Base-by-base conservation (phyloP, 1,139 yeast species). In the Nakaseomyces uthaithaninus region DNA sequence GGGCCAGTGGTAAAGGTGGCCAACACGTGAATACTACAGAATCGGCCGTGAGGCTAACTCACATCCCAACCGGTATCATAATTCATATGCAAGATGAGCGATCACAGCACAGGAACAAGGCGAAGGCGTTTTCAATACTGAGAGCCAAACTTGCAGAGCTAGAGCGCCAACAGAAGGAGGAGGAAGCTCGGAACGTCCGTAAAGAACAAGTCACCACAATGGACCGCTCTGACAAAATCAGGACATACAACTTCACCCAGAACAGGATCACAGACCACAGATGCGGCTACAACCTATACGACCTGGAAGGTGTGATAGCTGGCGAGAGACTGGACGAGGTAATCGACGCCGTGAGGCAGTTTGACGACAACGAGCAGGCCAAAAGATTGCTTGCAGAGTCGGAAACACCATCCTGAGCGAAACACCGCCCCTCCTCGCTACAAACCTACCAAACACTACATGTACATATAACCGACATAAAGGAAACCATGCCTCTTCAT, bases 11-110 rank as follows among this genome's bases (percentile, higher is more conserved):
- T 3, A 83, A 94, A 49, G 99, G 99, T 42, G 99, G 99, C 0
- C 99, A 91, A 64, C 98, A 93, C 59, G 99, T 91, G 37, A 91
- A 93, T 58, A 91, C 96, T 15, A 91, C 98, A 0, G 98, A 91
- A 59, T 86, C 96, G 1, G 99, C 98, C 0, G 97, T 91, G 15
- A 71, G 98, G 52, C 66, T 93, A 27, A 87, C 93, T 0, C 99
- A 91, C 63, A 69, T 82, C 15, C 97, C 98, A 2, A 80, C 95
- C 0, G 96, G 97, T 3, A 77, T 86, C 34, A 80, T 77, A 11
- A 95, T 91, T 3, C 71, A 78, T 42, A 94, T 91, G 69, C 98
- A 93, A 59, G 96, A 91, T 57, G 95, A 87, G 56, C 67, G 99
- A 47, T 87, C 96, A 0, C 99, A 91, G 63, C 96, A 93, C 42